These are phyloP conservation scores for Colletotrichum sp. DNA, from an alignment of 2,329 filamentous ascomycete species.

Conservation along the genomic window DNA sequence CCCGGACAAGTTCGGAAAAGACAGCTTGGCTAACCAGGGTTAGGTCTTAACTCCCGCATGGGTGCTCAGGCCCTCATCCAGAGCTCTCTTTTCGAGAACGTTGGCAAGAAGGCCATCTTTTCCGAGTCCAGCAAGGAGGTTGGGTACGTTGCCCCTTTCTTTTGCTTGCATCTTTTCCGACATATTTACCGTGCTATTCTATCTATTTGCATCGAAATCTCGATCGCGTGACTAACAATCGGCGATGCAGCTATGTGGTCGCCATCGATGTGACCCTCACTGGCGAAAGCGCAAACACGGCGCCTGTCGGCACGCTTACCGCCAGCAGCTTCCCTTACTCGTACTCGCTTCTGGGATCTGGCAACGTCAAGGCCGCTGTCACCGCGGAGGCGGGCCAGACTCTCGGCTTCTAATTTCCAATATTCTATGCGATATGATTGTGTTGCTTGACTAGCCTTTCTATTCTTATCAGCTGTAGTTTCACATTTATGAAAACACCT, in stretches of 20 bases:
- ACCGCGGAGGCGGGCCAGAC: constrained; percentile 37
- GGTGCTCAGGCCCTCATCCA: constrained; percentile 58
- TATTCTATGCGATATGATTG: background rate
- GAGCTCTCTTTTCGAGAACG: constrained; percentile 50
- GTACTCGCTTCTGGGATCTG: constrained; percentile 43
- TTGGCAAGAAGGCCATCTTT: constrained; percentile 34
- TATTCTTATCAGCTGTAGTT: background rate
- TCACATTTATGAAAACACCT: background rate
- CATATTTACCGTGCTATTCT: background rate
- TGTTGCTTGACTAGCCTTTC: background rate
- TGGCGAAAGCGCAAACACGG: constrained; percentile 46
- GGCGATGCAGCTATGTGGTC: constrained; percentile 32
- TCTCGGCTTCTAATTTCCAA: constrained; percentile 16
- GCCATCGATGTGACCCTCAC: constrained; percentile 44
- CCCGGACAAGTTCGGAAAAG: background rate
- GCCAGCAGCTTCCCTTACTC: constrained; percentile 55
- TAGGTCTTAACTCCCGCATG: constrained; percentile 55
- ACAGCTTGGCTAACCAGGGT: rapidly evolving
- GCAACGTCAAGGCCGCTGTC: constrained; percentile 44
- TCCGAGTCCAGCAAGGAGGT: constrained; percentile 31
- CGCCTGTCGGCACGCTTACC: constrained; percentile 48
- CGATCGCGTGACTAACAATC: background rate
- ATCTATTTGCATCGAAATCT: background rate
- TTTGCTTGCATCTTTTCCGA: background rate
- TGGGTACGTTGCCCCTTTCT: background rate